Percentiles rank a stretch among this genome's conserved stretches.
Evolutionary conservation across 495 filamentous ascomycete species (phyloP).

Genomic region (Pyronema domesticum): DNA sequence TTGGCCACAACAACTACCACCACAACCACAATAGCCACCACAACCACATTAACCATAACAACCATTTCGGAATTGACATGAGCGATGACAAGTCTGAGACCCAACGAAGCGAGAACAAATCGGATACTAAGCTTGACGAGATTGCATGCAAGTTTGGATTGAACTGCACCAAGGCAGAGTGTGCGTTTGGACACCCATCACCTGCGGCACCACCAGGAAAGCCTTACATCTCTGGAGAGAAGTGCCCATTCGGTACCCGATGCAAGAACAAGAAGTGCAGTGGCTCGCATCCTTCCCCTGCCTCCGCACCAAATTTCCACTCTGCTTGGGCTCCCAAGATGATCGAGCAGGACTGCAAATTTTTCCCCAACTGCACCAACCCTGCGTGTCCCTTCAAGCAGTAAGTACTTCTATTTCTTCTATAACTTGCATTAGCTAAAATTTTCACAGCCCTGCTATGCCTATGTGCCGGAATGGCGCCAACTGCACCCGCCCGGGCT

Average conservation of each 20-base stretch:
- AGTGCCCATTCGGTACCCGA: constrained; percentile 67
- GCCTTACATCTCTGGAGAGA: constrained; percentile 50
- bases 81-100: constrained; percentile 6
- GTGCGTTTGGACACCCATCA: constrained; percentile 84
- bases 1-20: neutral
- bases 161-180: constrained; percentile 71
- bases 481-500: constrained; percentile 66
- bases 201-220: constrained; percentile 70
- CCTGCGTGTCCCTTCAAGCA: constrained; percentile 74
- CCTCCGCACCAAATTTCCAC: constrained; percentile 28
- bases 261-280: constrained; percentile 94
- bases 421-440: neutral
- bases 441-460: constrained; percentile 35
- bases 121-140: constrained; percentile 33
- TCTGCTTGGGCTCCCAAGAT: constrained; percentile 25
- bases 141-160: constrained; percentile 74
- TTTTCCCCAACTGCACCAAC: constrained; percentile 87
- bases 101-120: neutral
- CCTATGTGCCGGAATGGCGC: constrained; percentile 82
- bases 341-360: constrained; percentile 72
- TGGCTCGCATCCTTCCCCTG: constrained; percentile 80
- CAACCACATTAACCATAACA: constrained; percentile 45
- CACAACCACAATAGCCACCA: constrained; percentile 31
- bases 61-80: constrained; percentile 11
- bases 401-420: constrained; percentile 9